Evolutionary conservation across 495 filamentous ascomycete genomes (phyloP).

Genomic region (Talaromyces stipitatus): DNA sequence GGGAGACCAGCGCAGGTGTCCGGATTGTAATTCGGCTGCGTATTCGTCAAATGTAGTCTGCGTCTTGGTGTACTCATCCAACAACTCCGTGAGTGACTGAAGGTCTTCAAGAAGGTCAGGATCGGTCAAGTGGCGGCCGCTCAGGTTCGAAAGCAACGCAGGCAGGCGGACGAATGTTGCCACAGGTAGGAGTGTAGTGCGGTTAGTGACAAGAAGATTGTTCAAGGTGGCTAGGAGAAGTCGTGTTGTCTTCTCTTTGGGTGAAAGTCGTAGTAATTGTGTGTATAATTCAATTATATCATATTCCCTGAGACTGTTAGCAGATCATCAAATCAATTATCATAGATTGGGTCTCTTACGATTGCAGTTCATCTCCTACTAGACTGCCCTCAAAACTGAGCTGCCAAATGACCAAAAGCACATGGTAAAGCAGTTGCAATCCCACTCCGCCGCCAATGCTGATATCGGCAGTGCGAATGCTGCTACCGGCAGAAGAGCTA

Average conservation of each 20-base stretch:
- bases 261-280: constrained; percentile 80
- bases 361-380: constrained; percentile 79
- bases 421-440: constrained; percentile 89
- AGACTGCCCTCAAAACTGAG: constrained; percentile 81
- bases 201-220: constrained; percentile 74
- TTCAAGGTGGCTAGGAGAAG: constrained; percentile 80
- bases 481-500: constrained; percentile 55
- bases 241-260: constrained; percentile 96
- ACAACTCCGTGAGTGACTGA: constrained; percentile 59
- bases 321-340: neutral
- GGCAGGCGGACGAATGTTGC: constrained; percentile 80
- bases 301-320: constrained; percentile 59
- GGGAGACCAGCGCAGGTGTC: constrained; percentile 90
- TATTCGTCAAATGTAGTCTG: constrained; percentile 98
- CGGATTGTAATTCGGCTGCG: constrained; percentile 77
- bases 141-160: constrained; percentile 68
- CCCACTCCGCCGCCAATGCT: constrained; percentile 75
- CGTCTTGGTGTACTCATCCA: constrained; percentile 90
- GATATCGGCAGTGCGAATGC: constrained; percentile 50
- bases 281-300: constrained; percentile 88
- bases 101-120: constrained; percentile 86
- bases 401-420: constrained; percentile 90
- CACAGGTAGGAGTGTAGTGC: constrained; percentile 66
- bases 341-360: constrained; percentile 41
- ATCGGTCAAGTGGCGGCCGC: constrained; percentile 78